Evolutionary conservation across 495 filamentous ascomycete genomes (phyloP), one percentile per base, ranked within the genome.

Genomic region (Barbatosphaeria neglecta): DNA sequence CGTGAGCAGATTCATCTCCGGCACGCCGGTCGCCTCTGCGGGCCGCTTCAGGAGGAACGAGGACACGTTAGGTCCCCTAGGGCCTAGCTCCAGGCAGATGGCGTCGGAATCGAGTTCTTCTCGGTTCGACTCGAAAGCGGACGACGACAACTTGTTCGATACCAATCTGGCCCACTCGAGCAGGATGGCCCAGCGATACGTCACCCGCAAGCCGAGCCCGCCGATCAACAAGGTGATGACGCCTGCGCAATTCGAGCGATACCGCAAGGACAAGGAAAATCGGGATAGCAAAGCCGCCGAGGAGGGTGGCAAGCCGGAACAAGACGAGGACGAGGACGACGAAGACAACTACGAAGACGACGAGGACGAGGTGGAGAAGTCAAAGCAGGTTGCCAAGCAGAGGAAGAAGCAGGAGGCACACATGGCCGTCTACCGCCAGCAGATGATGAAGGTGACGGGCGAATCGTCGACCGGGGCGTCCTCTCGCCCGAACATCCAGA

Each of bases 391-490:
- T 25, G 78, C 83, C 37, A 82, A 82, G 56, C 86, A 89, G 51
- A 76, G 90, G 48, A 75, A 80, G 48, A 93, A 90, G 66, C 89
- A 95, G 55, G 87, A 95, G 58, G 90, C 90, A 9, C 87, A 93
- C 60, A 75, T 95, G 61, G 72, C 87, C 11, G 81, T 96, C 7
- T 94, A 95, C 59, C 78, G 92, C 40, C 90, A 96, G 59, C 83
- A 90, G 60, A 94, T 96, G 88, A 93, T 88, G 86, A 95, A 95
- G 58, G 83, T 93, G 17, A 94, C 87, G 7, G 90, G 90, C 41
- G 86, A 87, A 53, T 65, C 73, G 6, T 61, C 70, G 44, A 74
- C 72, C 41, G 56, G 72, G 1, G 49, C 59, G 9, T 45, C 56
- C 0, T 58, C 64, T 33, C 60, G 73, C 63, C 51, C 72, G 33